Percentiles rank a stretch among this genome's conserved stretches.
phyloP scores from a whole-genome alignment of 1,284 basidiomycete genomes.

The Ganoderma boninense region DNA sequence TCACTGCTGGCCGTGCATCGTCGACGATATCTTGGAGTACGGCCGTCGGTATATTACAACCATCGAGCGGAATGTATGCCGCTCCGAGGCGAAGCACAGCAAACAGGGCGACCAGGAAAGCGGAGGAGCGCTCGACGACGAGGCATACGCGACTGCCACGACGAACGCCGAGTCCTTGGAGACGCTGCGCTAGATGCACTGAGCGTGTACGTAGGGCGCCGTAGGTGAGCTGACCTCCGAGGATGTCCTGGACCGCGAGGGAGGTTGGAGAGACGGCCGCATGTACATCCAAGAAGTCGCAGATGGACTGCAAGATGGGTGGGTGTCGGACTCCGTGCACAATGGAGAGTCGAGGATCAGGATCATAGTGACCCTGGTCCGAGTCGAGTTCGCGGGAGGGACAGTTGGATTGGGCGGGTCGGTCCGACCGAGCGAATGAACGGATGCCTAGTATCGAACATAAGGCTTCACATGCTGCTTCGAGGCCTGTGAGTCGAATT shows the following conservation, averaged over 20 bases:
- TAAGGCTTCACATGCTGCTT: background rate
- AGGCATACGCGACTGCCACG: constrained; percentile 55
- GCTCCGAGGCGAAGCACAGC: constrained; percentile 58
- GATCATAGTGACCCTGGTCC: background rate
- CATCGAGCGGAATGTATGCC: constrained; percentile 61
- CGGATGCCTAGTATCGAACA: background rate
- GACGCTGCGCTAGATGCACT: constrained; percentile 50
- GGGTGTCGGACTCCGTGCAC: background rate
- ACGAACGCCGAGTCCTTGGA: constrained; percentile 48
- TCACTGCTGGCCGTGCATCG: constrained; percentile 48
- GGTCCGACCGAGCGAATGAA: background rate
- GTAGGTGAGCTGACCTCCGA: constrained; percentile 52
- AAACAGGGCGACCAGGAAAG: constrained; percentile 59
- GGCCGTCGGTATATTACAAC: constrained; percentile 55
- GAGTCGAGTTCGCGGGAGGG: background rate
- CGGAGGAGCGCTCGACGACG: constrained; percentile 56
- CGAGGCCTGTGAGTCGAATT: background rate
- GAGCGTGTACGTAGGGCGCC: constrained; percentile 52
- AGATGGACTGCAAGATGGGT: constrained; percentile 37
- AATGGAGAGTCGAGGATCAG: background rate
- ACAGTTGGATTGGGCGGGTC: background rate
- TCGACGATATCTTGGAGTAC: constrained; percentile 54
- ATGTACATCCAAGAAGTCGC: constrained; percentile 57
- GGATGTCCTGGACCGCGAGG: constrained; percentile 54
- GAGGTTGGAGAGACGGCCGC: constrained; percentile 46